Conservation (phyloP, 306 rosid genomes). For the Medicago truncatula region MtrunA17r5.0-ANR NC_053042.1:45534501-45535000, state of each 20-base stretch:
- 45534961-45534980: no score
- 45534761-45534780: background rate
- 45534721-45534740: background rate
- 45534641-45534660: background rate
- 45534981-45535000: no score
- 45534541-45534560: background rate
- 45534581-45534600: background rate
- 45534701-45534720: background rate
- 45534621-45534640: background rate
- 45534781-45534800: background rate
- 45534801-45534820: background rate
- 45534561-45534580: background rate
- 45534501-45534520: background rate
- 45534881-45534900: conserved; percentile 1
- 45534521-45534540: background rate
- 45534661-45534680: background rate
- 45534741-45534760: background rate
- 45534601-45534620: background rate
- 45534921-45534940: no score
- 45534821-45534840: background rate
- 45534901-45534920: no score
- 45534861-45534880: background rate
- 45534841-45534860: background rate
- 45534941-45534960: no score
- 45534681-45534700: background rate